These are phyloP conservation scores for Brassica cretica DNA, from an alignment of 345 rosid species.

Conservation along the genomic window DNA sequence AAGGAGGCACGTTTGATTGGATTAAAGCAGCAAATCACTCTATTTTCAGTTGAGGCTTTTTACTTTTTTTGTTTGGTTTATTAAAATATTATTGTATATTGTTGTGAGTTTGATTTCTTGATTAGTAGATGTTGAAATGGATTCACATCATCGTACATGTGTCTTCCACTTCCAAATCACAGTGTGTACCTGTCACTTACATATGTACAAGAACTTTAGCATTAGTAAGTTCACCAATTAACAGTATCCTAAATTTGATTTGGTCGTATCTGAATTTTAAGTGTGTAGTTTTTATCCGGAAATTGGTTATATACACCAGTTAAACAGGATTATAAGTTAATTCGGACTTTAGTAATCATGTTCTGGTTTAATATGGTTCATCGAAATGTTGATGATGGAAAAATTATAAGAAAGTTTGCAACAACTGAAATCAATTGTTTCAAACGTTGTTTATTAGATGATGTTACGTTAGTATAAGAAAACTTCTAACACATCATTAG, in stretches of 20 bases:
- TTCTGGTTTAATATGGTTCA: neutral
- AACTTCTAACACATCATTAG: neutral
- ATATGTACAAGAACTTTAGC: neutral
- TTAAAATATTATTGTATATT: neutral
- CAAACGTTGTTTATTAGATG: neutral
- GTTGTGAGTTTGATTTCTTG: constrained; percentile 3
- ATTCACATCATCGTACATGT: constrained; percentile 29
- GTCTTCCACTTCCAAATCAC: constrained; percentile 34
- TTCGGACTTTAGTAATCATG: neutral
- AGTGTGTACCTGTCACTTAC: constrained; percentile 26
- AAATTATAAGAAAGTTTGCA: neutral
- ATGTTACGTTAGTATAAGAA: neutral
- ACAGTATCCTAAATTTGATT: neutral
- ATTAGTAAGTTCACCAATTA: neutral
- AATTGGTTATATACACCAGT: neutral
- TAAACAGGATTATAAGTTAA: neutral
- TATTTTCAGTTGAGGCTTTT: neutral
- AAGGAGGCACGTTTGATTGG: constrained; percentile 33
- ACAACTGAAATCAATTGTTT: neutral
- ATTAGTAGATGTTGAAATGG: constrained; percentile 10
- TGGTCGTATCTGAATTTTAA: neutral
- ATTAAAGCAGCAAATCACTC: constrained; percentile 40
- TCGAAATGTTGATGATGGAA: neutral
- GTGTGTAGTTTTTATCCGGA: neutral
- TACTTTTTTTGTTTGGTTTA: neutral